Percentiles rank a stretch among this genome's conserved stretches.
Conservation (phyloP, 352 stramenopile genomes). For the Aphanomyces euteiches region DNA sequence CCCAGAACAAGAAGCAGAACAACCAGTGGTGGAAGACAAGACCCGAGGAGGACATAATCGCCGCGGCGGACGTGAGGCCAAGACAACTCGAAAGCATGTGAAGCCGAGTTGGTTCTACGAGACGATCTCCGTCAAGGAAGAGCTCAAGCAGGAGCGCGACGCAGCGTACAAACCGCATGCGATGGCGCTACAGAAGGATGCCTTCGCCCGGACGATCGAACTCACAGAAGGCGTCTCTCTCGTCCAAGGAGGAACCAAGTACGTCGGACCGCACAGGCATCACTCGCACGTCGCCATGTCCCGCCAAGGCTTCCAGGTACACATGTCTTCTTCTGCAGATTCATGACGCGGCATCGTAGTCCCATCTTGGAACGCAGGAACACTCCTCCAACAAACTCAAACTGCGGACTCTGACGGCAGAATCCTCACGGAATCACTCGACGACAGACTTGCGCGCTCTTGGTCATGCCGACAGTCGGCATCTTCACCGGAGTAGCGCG, state of each 20-base stretch:
- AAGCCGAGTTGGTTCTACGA: constrained; percentile 28
- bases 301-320: constrained; percentile 21
- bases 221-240: constrained; percentile 21
- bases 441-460: too few species aligned
- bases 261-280: constrained; percentile 9
- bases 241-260: constrained; percentile 15
- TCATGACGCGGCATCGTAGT: too few species aligned
- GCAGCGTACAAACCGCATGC: constrained; percentile 17
- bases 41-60: constrained; percentile 4
- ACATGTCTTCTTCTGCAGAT: too few species aligned
- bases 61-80: not conserved
- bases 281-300: constrained; percentile 16
- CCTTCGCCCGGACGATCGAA: constrained; percentile 23
- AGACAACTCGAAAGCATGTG: constrained; percentile 1
- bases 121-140: not conserved
- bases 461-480: too few species aligned
- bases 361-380: too few species aligned
- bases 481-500: too few species aligned
- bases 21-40: not conserved
- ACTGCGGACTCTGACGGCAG: too few species aligned
- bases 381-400: too few species aligned
- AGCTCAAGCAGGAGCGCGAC: constrained; percentile 17
- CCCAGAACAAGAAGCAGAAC: not conserved
- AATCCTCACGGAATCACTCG: too few species aligned
- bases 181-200: constrained; percentile 17